Percentiles rank a stretch among this genome's conserved stretches.
These are phyloP conservation scores for Malania oleifera DNA, from an alignment of 164 flowering plant species.

Conservation along the genomic window DNA sequence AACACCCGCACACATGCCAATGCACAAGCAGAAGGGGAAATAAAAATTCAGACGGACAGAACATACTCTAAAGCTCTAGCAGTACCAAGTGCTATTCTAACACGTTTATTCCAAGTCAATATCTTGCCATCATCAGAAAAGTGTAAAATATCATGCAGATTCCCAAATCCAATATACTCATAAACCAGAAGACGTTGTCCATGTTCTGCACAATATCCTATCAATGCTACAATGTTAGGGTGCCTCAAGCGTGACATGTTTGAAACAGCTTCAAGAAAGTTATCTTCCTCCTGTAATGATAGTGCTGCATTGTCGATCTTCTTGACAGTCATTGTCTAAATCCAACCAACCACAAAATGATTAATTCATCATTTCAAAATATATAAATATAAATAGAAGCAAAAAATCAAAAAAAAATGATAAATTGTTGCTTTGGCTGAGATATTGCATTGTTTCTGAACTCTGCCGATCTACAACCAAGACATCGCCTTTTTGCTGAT, in stretches of 20 bases:
- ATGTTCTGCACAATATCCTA: conserved; percentile 85
- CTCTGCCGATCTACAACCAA: no score
- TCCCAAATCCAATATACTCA: conserved; percentile 71
- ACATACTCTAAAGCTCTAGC: conserved; percentile 93
- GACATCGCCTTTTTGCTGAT: no score
- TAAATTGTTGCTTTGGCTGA: no score
- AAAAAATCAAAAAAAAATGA: neutral
- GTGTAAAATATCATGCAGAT: conserved; percentile 86
- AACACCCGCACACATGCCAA: neutral
- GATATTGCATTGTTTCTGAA: no score
- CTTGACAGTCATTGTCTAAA: conserved; percentile 73
- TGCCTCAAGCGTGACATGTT: conserved; percentile 92
- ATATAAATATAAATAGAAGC: neutral
- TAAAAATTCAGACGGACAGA: conserved; percentile 5
- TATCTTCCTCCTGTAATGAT: conserved; percentile 86
- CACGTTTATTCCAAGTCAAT: conserved; percentile 88
- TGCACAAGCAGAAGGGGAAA: conserved; percentile 2
- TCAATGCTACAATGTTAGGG: conserved; percentile 66
- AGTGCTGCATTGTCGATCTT: conserved; percentile 88
- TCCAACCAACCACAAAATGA: neutral
- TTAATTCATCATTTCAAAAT: neutral
- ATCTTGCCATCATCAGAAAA: conserved; percentile 64
- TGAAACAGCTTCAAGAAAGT: conserved; percentile 86
- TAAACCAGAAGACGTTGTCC: conserved; percentile 88
- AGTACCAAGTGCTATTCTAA: conserved; percentile 84